A percentile compares a stretch with the other conserved stretches of the same genome.
Evolutionary conservation across 1,284 basidiomycete genomes (phyloP).

Genomic region (Ustilago lituana): DNA sequence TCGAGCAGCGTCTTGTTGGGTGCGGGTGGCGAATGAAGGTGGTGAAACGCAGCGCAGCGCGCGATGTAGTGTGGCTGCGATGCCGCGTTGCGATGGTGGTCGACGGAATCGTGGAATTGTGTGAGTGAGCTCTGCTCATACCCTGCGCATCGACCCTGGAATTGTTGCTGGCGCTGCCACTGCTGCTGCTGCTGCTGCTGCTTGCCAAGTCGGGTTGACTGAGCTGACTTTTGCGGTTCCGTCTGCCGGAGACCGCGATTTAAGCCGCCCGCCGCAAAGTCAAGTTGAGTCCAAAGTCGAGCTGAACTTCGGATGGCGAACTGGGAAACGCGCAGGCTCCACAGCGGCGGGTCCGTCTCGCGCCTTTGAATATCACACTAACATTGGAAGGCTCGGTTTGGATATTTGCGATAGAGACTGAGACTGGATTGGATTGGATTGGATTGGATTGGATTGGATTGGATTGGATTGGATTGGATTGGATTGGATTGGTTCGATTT

Average conservation of each 20-base stretch:
- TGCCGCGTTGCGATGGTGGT: slow-evolving; percentile 17
- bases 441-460: not conserved
- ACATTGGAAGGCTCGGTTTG: not conserved
- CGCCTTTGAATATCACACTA: too few species aligned
- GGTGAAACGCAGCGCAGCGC: slow-evolving; percentile 13
- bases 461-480: not conserved
- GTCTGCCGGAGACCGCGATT: not conserved
- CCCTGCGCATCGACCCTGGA: slow-evolving; percentile 27
- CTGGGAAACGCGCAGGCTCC: slow-evolving; percentile 7
- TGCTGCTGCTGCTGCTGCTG: not conserved
- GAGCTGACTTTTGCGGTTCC: not conserved
- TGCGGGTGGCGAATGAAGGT: not conserved
- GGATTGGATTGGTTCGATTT: too few species aligned
- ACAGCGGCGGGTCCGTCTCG: slow-evolving; percentile 4
- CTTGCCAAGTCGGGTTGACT: too few species aligned
- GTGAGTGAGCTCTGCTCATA: not conserved
- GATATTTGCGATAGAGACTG: slow-evolving; percentile 7
- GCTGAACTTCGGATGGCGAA: slow-evolving; percentile 12
- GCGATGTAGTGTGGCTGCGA: slow-evolving; percentile 13
- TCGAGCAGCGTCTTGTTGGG: not conserved
- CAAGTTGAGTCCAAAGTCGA: not conserved
- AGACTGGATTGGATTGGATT: slow-evolving; percentile 4
- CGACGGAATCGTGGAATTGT: slow-evolving; percentile 2
- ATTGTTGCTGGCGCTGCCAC: not conserved
- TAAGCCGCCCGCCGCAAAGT: too few species aligned